Base-by-base conservation (phyloP, 1,284 basidiomycete species). In the Athelia psychrophila region DNA sequence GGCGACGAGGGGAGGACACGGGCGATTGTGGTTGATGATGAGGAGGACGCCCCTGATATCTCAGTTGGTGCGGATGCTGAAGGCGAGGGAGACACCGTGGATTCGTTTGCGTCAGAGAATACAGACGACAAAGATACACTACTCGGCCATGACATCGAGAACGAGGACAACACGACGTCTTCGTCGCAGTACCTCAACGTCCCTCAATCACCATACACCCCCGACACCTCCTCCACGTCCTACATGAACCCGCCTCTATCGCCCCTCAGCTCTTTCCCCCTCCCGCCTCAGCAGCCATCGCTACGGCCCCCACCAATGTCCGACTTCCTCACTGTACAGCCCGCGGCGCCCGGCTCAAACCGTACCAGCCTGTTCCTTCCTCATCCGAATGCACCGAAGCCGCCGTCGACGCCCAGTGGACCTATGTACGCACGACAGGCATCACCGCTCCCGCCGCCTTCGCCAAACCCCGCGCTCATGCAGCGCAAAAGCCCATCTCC, bases 311-410 rank as follows among this genome's bases (percentile, higher is more conserved):
- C 38, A 8, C n/a, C n/a, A 6, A 42, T 42, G 38, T 42, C 38
- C 20, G 38, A 42, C 16, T 42, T 42, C n/a, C 38, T 42, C n/a
- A 42, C 20, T 6, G 38, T 22, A 16, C 38, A 42, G 38, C n/a
- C 20, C 5, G 38, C 20, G 38, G 38, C 27, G 6, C 27, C 27
- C n/a, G 38, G 38, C 16, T 42, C 38, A 5, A 42, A 42, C n/a
- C 74, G 78, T 18, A 74, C 71, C 36, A 83, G 76, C 49, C 64
- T 85, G 20, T 90, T 88, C 65, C 72, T 84, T 16, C 88, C 87
- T 0, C 86, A 89, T 60, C 87, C 86, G 0, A 84, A 85, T 59
- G 87, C 87, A 1, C 87, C 87, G 0, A 86, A 83, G 48, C 75
- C 82, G 0, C 62, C 73, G 1, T 58, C 65, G 13, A 53, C 67